A percentile compares a stretch with the other conserved stretches of the same genome.
phyloP scores from a whole-genome alignment of 768 basidiomycete genomes.

The Russula virescens region DNA sequence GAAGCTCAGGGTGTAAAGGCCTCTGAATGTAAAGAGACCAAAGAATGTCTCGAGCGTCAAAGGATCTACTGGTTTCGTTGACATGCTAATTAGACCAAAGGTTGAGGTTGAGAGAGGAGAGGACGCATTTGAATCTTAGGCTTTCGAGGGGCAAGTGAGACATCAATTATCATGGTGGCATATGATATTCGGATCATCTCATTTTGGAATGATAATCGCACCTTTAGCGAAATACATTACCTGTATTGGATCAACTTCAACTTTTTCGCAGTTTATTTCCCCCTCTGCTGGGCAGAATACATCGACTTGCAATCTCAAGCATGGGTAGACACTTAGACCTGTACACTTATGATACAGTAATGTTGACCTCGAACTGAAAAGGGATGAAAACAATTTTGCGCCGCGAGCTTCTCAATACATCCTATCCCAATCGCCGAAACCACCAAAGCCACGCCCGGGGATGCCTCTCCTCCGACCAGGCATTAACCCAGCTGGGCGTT shows the following conservation, averaged over 20 bases:
- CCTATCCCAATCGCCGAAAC: constrained; percentile 25
- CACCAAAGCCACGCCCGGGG: constrained; percentile 21
- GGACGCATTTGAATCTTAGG: no score
- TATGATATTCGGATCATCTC: no score
- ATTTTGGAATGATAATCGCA: no score
- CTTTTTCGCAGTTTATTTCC: no score
- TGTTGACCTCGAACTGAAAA: background rate
- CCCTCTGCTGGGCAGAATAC: no score
- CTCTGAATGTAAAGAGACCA: constrained; percentile 28
- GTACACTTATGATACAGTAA: background rate
- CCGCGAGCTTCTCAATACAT: constrained; percentile 14
- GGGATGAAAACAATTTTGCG: background rate
- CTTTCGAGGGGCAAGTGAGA: no score
- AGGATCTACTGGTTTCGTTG: constrained; percentile 22
- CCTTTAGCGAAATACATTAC: no score
- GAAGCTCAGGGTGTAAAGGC: constrained; percentile 51
- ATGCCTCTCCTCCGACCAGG: constrained; percentile 23
- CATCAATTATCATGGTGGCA: no score
- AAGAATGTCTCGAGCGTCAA: constrained; percentile 21
- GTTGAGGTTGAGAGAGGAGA: no score
- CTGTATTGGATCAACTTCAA: no score
- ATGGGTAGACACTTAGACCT: background rate
- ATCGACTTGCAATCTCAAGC: background rate
- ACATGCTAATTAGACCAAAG: constrained; percentile 12
- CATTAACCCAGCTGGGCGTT: constrained; percentile 38